Evolutionary conservation across 2,329 filamentous ascomycete species (phyloP), one percentile per base, ranked within the genome.

Genomic region (Colletotrichum cereale): DNA sequence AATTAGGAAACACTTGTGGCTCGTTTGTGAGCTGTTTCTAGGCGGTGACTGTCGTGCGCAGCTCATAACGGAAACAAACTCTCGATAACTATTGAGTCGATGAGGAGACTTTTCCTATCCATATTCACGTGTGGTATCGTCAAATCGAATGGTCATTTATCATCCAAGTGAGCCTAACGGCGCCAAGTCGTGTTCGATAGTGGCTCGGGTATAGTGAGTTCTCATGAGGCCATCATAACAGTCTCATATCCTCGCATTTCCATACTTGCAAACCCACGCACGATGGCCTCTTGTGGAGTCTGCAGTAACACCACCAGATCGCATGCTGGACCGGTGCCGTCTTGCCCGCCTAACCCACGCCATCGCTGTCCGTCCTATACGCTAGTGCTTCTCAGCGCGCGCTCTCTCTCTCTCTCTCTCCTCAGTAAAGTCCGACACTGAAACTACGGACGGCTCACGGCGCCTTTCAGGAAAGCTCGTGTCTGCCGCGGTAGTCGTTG

Each of bases 381-480:
- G 4, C 5, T 29, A n/a, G 18, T 8, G 42, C 21, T 11, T 31
- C 47, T 29, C 26, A 34, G 6, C 26, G 29, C 16, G 18, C 14
- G 7, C 50, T 21, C 29, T n/a, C n/a, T n/a, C n/a, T n/a, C n/a
- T n/a, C n/a, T n/a, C n/a, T n/a, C n/a, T n/a, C n/a, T 21, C 29
- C 29, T 12, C 21, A 3, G 4, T 4, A 10, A 24, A 26, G 38
- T 10, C n/a, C 56, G 8, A 44, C 14, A 1, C 5, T 26, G 4
- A 14, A 14, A 5, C 38, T 12, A 8, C 16, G 29, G 16, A 21
- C 26, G 8, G 2, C 26, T 2, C 26, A 16, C 1, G 26, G 26
- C 26, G 26, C 4, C 24, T 31, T 24, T 64, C 53, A 60, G 26
- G 38, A 36, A 48, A 72, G 58, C 38, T 69, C 69, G 14, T 68